Percentiles rank a stretch among this genome's conserved stretches.
Conservation (phyloP, 805 yeast species). For the Kregervanrija pseudodelftensis region DNA sequence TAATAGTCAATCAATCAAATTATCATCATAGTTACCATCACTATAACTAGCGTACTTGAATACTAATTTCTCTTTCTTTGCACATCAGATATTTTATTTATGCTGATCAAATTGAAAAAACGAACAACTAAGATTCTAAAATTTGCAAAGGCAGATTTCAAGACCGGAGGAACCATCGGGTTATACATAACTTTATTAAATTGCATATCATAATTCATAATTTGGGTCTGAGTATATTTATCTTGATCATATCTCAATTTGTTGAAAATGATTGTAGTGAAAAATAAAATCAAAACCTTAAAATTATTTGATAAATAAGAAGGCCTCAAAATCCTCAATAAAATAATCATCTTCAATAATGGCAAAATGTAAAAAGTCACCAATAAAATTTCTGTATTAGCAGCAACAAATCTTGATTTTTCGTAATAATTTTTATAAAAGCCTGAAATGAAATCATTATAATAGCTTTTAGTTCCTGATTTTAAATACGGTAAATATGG, state of each 20-base stretch:
- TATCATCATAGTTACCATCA: too few species aligned
- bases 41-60: too few species aligned
- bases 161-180: slow-evolving; percentile 29
- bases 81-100: not conserved
- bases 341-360: slow-evolving; percentile 34
- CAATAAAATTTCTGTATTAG: slow-evolving; percentile 40
- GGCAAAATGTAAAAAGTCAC: slow-evolving; percentile 32
- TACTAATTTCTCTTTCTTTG: slow-evolving; percentile 10
- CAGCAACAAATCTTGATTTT: slow-evolving; percentile 35
- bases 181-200: slow-evolving; percentile 31
- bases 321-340: slow-evolving; percentile 29
- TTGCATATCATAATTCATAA: slow-evolving; percentile 39
- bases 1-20: too few species aligned
- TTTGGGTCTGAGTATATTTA: slow-evolving; percentile 43
- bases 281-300: slow-evolving; percentile 32
- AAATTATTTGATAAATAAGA: slow-evolving; percentile 22
- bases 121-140: not conserved
- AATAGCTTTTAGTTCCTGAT: slow-evolving; percentile 19
- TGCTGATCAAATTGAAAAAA: not conserved
- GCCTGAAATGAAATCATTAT: slow-evolving; percentile 23
- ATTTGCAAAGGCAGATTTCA: not conserved
- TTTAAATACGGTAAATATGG: slow-evolving; percentile 39
- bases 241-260: slow-evolving; percentile 55
- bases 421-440: slow-evolving; percentile 36
- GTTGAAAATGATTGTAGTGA: slow-evolving; percentile 45